Base-by-base conservation (phyloP, 2,329 filamentous ascomycete species). In the Zymoseptoria tritici region DNA sequence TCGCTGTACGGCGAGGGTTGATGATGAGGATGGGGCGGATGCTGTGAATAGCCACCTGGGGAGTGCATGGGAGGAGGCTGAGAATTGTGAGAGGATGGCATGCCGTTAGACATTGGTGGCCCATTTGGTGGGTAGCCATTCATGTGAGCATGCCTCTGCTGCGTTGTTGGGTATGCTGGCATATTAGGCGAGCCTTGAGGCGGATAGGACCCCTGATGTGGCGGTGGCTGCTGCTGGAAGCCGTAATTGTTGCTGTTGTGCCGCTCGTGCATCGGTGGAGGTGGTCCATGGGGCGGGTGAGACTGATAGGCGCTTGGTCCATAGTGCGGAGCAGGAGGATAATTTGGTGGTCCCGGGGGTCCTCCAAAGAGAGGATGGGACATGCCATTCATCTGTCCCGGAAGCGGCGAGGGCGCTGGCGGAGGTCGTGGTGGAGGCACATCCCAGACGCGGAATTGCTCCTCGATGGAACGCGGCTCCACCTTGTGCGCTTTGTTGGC, bases 41-140 rank as follows among this genome's bases (percentile, higher is more conserved):
- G 62, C 22, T 61, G 56, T 16, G 59, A 59, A 31, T 60, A 60
- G 11, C 61, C 60, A 49, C 58, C 59, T 24, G 64, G 59, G 22
- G 66, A 64, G 21, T 63, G 64, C 53, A 65, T 31, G 9, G 62
- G 57, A 19, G 71, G 64, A 20, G 57, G 73, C 1, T 72, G 71
- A 58, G 73, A 63, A 24, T 68, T 57, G 31, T 60, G 74, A 24
- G 75, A 72, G 22, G 75, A 75, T 50, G 71, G 71, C 64, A 76
- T 65, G 42, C 76, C 73, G 57, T 76, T 76, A 29, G 66, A 22
- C 53, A 65, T 55, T 65, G 66, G 21, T 49, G 60, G 64, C 50
- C 51, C 57, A 31, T 56, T 59, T 29, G 72, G 73, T 5, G 73
- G 68, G 49, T 59, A 64, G 24, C 58, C 59, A 52, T 65, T 67